phyloP scores from a whole-genome alignment of 495 filamentous ascomycete genomes.

The Trichoderma erinaceum region DNA sequence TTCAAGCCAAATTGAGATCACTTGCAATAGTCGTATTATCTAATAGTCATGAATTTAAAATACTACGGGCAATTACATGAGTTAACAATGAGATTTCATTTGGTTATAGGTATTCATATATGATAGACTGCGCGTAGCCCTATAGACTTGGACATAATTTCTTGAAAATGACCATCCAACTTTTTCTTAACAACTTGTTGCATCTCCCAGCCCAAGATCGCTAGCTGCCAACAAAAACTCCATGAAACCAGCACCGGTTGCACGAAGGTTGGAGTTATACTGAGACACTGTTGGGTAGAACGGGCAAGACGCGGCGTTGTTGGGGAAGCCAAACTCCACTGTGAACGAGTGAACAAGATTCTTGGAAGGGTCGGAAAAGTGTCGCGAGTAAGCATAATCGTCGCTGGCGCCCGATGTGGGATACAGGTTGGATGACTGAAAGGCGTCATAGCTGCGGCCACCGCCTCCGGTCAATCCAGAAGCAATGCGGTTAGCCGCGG shows the following conservation, averaged over 20 bases:
- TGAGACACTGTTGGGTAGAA: slow-evolving; percentile 34
- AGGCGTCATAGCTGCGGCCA: slow-evolving; percentile 25
- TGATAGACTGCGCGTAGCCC: no score
- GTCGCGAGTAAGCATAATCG: slow-evolving; percentile 33
- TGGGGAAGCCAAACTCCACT: slow-evolving; percentile 38
- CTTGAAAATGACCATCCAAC: no score
- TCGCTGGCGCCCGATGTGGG: slow-evolving; percentile 32
- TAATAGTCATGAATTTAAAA: no score
- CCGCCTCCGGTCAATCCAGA: slow-evolving; percentile 28
- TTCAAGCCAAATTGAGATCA: no score
- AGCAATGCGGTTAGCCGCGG: slow-evolving; percentile 24
- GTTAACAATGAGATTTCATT: no score
- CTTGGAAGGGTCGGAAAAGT: slow-evolving; percentile 26
- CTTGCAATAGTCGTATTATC: no score
- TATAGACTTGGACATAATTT: no score
- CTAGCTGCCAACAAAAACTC: slow-evolving; percentile 22
- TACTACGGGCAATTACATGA: no score
- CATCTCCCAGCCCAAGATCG: not conserved
- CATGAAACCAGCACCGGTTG: slow-evolving; percentile 37
- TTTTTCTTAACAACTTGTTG: not conserved
- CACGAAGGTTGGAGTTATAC: slow-evolving; percentile 31
- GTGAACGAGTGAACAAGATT: slow-evolving; percentile 25
- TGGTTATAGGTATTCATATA: no score
- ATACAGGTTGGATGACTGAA: slow-evolving; percentile 31
- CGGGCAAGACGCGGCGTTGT: slow-evolving; percentile 23